phyloP scores from a whole-genome alignment of 163 green algal species.

The Coccomyxa subellipsoidea region DNA sequence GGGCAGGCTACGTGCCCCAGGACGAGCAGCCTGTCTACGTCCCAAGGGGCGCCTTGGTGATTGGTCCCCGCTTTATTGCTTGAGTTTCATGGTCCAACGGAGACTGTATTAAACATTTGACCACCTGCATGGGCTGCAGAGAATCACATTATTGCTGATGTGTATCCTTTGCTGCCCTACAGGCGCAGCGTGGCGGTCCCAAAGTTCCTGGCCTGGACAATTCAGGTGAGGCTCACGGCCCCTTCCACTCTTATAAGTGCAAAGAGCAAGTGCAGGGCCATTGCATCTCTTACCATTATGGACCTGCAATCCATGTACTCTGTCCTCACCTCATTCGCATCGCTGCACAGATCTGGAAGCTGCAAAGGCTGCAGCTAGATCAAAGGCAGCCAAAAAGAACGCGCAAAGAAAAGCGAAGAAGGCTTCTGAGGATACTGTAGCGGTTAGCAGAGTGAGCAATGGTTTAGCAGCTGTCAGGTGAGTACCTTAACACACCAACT shows the following conservation, averaged over 20 bases:
- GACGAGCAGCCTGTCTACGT: slow-evolving; percentile 84
- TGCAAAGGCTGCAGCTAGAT: slow-evolving; percentile 38
- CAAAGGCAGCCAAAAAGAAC: slow-evolving; percentile 59
- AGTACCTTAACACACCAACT: background rate
- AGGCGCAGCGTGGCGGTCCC: slow-evolving; percentile 45
- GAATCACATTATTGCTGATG: background rate
- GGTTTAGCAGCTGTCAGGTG: background rate
- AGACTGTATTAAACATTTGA: background rate
- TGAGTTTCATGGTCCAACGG: background rate
- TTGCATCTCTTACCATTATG: background rate
- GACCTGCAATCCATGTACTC: background rate
- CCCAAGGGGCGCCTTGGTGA: slow-evolving; percentile 54
- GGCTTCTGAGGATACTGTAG: slow-evolving; percentile 20
- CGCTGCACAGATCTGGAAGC: slow-evolving; percentile 13
- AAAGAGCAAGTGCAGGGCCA: background rate
- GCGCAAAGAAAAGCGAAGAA: slow-evolving; percentile 59
- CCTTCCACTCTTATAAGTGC: background rate
- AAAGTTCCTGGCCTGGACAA: slow-evolving; percentile 57
- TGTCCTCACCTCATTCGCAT: no score
- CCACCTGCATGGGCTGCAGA: no score
- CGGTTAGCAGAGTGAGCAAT: background rate
- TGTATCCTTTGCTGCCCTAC: slow-evolving; percentile 9
- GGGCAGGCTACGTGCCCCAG: slow-evolving; percentile 84
- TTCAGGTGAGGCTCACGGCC: slow-evolving; percentile 1
- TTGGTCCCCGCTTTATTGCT: background rate